These are phyloP conservation scores for Fusarium papillatum DNA, from an alignment of 2,329 filamentous ascomycete genomes.

Conservation along the genomic window DNA sequence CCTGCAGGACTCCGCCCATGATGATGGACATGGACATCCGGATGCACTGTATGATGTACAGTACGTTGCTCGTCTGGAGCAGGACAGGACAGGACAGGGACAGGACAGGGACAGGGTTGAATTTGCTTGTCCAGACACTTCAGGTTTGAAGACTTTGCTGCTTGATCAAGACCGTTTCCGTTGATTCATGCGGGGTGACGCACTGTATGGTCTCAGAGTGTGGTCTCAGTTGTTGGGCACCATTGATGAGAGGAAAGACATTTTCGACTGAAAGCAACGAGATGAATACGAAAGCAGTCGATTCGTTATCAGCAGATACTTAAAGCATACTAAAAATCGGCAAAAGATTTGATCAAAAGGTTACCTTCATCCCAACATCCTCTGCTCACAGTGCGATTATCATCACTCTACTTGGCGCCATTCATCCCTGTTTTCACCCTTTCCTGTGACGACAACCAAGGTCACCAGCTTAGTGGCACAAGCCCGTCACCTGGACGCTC, in stretches of 20 bases:
- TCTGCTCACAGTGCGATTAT: neutral
- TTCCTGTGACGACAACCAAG: conserved; percentile 42
- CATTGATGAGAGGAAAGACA: neutral
- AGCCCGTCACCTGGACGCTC: conserved; percentile 40
- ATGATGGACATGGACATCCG: conserved; percentile 36
- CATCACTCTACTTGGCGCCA: conserved; percentile 38
- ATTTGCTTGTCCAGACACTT: neutral
- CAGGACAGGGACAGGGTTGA: conserved; percentile 1
- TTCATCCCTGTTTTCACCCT: conserved; percentile 44
- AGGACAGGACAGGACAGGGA: neutral
- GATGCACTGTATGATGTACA: conserved; percentile 2
- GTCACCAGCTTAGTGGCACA: conserved; percentile 41
- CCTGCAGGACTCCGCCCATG: conserved; percentile 40
- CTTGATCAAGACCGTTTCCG: conserved; percentile 33
- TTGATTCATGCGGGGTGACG: conserved; percentile 46
- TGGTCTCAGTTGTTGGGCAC: neutral
- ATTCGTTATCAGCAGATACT: conserved; percentile 13
- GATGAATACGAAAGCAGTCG: conserved; percentile 33
- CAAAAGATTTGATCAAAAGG: neutral
- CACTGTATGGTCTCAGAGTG: conserved; percentile 40
- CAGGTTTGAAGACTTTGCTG: neutral
- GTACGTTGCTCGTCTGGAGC: neutral
- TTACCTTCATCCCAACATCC: neutral
- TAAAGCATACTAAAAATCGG: neutral
- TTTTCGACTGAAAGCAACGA: conserved; percentile 6